Evolutionary conservation across 2,329 filamentous ascomycete species (phyloP), one percentile per base, ranked within the genome.

Genomic region (Colletotrichum musicola): DNA sequence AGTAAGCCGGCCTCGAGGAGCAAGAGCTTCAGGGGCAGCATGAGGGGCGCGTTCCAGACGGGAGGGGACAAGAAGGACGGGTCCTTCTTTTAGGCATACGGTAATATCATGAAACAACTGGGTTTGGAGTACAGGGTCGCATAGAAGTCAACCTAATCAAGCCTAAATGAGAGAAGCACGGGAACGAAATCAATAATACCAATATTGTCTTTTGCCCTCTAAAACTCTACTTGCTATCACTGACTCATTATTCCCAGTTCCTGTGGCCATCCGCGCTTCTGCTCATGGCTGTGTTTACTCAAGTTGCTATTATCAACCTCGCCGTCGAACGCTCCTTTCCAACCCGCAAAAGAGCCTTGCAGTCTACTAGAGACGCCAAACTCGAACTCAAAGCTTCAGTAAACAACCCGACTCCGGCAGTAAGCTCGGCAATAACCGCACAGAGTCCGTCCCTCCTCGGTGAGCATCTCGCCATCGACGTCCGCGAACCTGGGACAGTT

Each of bases 1-100:
- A 38, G 51, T 5, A 12, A 38, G 16, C n/a, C 38, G 16, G 20
- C 35, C 13, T 40, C 14, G 42, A 49, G 42, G 46, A 59, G 42
- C 13, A 50, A 55, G 40, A 60, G 61, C 7, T 47, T 9, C 22
- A 22, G 64, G 42, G 40, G 55, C 22, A 60, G 30, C 5, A 22
- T 60, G 30, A 59, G 13, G 27, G 25, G 16, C 4, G 30, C 30
- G 2, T 27, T 38, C 3, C 4, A 51, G n/a, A 42, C 7, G n/a
- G 54, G 10, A 6, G 49, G 30, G 4, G 18, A 56, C 6, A 57
- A 35, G 9, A 22, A 46, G 22, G 13, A 7, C 40, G 18, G 25
- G 10, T 35, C 16, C 18, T 53, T 42, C 2, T 53, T 55, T 9
- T 51, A 46, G 20, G 20, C 9, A 22, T n/a, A 16, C 22, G 20